A percentile compares a stretch with the other conserved stretches of the same genome.
phyloP scores from a whole-genome alignment of 768 basidiomycete genomes.

The Pisolithus microcarpus region DNA sequence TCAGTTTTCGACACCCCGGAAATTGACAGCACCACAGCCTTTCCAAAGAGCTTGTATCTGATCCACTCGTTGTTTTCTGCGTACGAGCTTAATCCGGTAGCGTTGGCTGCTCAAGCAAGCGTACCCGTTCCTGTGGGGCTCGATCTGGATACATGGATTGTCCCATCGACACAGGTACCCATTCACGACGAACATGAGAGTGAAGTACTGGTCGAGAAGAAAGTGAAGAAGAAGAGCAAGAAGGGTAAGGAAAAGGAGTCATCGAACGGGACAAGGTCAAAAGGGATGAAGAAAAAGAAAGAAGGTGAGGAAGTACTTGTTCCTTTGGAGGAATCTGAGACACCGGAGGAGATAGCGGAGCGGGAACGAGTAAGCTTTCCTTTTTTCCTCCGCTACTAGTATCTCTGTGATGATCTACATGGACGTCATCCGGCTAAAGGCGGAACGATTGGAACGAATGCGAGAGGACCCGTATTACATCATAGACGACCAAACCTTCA shows the following conservation, averaged over 20 bases:
- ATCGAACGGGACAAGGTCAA: conserved; percentile 21
- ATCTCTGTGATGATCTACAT: conserved; percentile 2
- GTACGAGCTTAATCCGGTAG: conserved; percentile 85
- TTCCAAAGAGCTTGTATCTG: too few species aligned
- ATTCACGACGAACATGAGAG: conserved; percentile 21
- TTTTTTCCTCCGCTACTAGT: not conserved
- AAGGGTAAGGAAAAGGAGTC: conserved; percentile 42
- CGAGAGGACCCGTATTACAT: conserved; percentile 92
- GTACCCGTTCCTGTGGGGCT: conserved; percentile 79
- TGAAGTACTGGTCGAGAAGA: conserved; percentile 29
- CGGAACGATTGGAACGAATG: conserved; percentile 66
- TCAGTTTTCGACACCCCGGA: conserved; percentile 14
- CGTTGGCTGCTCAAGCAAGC: conserved; percentile 67
- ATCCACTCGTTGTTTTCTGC: conserved; percentile 69
- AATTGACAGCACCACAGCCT: too few species aligned
- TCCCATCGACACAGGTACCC: conserved; percentile 45
- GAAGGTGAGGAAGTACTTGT: conserved; percentile 28
- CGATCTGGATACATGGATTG: conserved; percentile 81
- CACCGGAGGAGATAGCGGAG: too few species aligned
- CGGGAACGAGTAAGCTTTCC: too few species aligned
- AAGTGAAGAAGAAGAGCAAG: conserved; percentile 37
- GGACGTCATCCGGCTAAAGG: conserved; percentile 48
- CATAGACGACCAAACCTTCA: conserved; percentile 51
- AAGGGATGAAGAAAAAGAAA: conserved; percentile 42
- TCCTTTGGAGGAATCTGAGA: conserved; percentile 41